These are phyloP conservation scores for Peronospora destructor DNA, from an alignment of 352 stramenopile genomes.

Conservation along the genomic window DNA sequence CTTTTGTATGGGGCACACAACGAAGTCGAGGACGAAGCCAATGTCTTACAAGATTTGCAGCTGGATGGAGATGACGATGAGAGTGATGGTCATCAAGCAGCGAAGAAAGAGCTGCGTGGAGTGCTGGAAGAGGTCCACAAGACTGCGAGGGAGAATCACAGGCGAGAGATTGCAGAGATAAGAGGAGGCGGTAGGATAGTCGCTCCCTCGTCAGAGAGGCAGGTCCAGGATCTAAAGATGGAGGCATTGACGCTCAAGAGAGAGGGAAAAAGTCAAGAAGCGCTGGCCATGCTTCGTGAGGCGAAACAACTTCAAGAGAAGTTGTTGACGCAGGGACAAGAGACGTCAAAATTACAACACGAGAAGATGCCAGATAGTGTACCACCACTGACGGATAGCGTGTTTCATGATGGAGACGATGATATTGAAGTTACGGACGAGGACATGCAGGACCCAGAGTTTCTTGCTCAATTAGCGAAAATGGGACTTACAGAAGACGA, in stretches of 20 bases:
- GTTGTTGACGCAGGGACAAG: slow-evolving; percentile 2
- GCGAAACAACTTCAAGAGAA: slow-evolving; percentile 47
- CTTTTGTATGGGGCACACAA: slow-evolving; percentile 32
- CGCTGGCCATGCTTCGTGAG: slow-evolving; percentile 51
- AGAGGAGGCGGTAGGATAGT: not conserved
- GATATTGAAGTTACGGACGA: slow-evolving; percentile 68
- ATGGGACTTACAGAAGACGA: slow-evolving; percentile 35
- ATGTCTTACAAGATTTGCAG: slow-evolving; percentile 48
- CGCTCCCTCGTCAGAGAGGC: not conserved
- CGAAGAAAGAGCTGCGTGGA: slow-evolving; percentile 30
- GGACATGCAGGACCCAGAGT: slow-evolving; percentile 69
- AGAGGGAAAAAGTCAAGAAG: slow-evolving; percentile 42
- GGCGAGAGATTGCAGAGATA: slow-evolving; percentile 18
- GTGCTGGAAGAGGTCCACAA: slow-evolving; percentile 33
- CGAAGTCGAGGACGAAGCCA: slow-evolving; percentile 50
- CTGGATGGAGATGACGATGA: slow-evolving; percentile 27
- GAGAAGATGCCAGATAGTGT: not conserved
- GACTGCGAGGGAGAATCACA: slow-evolving; percentile 29
- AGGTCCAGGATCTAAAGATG: slow-evolving; percentile 45
- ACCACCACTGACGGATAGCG: not conserved
- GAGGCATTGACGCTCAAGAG: slow-evolving; percentile 51
- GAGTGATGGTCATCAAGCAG: slow-evolving; percentile 20
- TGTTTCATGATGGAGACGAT: slow-evolving; percentile 21
- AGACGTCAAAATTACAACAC: not conserved
- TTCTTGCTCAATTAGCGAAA: slow-evolving; percentile 46